Evolutionary conservation across 306 rosid genomes (phyloP).

Genomic region (Rosa rugosa): DNA sequence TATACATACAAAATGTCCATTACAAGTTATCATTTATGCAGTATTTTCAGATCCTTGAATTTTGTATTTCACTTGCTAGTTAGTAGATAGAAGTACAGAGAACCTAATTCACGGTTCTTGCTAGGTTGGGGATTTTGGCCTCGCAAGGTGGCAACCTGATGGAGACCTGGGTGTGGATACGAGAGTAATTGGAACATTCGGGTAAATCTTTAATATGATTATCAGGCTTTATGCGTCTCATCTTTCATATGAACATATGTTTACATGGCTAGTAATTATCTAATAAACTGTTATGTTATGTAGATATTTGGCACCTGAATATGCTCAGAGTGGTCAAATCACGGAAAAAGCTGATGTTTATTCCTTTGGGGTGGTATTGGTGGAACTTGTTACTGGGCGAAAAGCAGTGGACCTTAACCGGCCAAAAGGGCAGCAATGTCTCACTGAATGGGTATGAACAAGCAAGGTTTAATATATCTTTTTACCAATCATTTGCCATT

Average conservation of each 20-base stretch:
- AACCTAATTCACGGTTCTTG: constrained; percentile 24
- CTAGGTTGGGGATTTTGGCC: constrained; percentile 98
- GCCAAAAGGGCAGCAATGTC: constrained; percentile 98
- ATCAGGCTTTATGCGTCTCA: constrained; percentile 2
- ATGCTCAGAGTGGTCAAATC: constrained; percentile 98
- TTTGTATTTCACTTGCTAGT: constrained; percentile 1
- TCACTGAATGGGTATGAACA: constrained; percentile 86
- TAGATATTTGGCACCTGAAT: constrained; percentile 98
- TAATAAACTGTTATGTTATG: constrained; percentile 21
- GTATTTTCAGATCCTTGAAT: constrained; percentile 23
- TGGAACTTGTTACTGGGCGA: constrained; percentile 89
- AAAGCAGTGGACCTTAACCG: constrained; percentile 94
- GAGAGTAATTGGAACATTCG: constrained; percentile 96
- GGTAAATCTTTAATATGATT: constrained; percentile 44
- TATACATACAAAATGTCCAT: neutral
- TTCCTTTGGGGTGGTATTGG: constrained; percentile 94
- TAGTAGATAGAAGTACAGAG: neutral
- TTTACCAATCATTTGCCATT: neutral
- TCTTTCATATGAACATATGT: neutral
- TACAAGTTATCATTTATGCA: neutral
- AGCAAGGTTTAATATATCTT: neutral
- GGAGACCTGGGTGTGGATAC: constrained; percentile 96
- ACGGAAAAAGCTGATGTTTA: constrained; percentile 98
- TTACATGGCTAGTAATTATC: constrained; percentile 16
- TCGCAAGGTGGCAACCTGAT: constrained; percentile 99